Conservation (phyloP, 495 filamentous ascomycete species). For the Parmelia sp. region DNA sequence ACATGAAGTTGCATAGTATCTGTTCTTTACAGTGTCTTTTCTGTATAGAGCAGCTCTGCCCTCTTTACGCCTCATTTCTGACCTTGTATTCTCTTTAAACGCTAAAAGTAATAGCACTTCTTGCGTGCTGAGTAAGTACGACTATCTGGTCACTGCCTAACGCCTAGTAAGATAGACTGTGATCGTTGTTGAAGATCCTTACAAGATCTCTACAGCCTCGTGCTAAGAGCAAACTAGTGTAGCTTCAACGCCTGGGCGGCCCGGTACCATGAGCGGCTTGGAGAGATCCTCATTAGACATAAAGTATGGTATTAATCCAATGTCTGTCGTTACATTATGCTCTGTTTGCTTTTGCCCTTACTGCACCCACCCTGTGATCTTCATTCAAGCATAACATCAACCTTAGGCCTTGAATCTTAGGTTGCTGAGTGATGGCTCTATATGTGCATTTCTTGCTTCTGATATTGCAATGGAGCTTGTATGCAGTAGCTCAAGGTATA, state of each 20-base stretch:
- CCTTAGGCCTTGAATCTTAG: not conserved
- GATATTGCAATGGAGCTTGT: not conserved
- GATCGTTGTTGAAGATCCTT: not conserved
- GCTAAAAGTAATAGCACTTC: not conserved
- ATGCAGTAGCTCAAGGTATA: not conserved
- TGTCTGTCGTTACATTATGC: not conserved
- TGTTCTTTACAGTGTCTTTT: not conserved
- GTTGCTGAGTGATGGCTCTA: not conserved
- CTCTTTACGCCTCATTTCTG: not conserved
- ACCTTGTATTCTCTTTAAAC: not conserved
- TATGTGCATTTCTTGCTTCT: not conserved
- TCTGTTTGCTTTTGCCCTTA: not conserved
- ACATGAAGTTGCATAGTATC: not conserved
- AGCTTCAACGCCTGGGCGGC: not conserved
- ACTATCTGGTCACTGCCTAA: not conserved
- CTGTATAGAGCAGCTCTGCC: not conserved
- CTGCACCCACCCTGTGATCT: not conserved
- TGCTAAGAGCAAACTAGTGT: not conserved
- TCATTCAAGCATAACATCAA: not conserved
- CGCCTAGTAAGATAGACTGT: not conserved
- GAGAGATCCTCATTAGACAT: not conserved
- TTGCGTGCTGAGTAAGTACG: not conserved
- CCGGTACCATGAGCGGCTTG: not conserved
- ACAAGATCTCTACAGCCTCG: not conserved
- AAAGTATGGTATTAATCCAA: not conserved